phyloP scores from a whole-genome alignment of 495 filamentous ascomycete genomes.

The Penicillium canariense region DNA sequence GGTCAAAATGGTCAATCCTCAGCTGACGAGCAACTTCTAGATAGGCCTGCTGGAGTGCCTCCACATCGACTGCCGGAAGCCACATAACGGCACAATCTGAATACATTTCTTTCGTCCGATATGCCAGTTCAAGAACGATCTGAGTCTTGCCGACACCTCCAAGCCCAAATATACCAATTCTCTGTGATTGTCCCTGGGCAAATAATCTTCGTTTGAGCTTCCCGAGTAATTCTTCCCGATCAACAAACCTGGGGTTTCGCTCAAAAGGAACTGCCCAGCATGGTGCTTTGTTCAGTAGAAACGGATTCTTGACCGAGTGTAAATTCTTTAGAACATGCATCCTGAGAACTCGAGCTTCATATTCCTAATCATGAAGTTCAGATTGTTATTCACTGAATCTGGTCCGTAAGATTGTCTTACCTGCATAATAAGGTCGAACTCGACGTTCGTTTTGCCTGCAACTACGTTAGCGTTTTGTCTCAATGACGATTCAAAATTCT shows the following conservation, averaged over 20 bases:
- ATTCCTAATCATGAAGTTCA: not conserved
- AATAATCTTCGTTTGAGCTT: constrained; percentile 16
- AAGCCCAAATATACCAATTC: constrained; percentile 39
- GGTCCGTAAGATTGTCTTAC: constrained; percentile 1
- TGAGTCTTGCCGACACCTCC: constrained; percentile 54
- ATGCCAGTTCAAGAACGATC: constrained; percentile 47
- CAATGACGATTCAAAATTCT: too few species aligned
- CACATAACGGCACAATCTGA: constrained; percentile 49
- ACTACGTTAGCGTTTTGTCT: not conserved
- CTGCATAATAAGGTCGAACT: constrained; percentile 10
- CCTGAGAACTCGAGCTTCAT: not conserved
- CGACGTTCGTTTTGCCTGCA: constrained; percentile 10
- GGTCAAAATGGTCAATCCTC: not conserved
- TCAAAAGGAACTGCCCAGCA: constrained; percentile 28
- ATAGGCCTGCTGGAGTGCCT: constrained; percentile 47
- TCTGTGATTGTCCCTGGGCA: not conserved
- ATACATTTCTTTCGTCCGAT: constrained; percentile 33
- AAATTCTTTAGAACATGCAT: not conserved
- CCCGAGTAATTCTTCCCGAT: constrained; percentile 21
- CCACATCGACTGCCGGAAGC: constrained; percentile 40
- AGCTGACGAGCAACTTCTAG: constrained; percentile 34
- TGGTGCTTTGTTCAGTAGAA: not conserved
- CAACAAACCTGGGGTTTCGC: constrained; percentile 29
- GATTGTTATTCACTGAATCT: not conserved
- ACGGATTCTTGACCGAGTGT: not conserved